Evolutionary conservation across 371 early-diverging fungal species (phyloP), one percentile per base, ranked within the genome.

Genomic region (Entomophthora muscae): DNA sequence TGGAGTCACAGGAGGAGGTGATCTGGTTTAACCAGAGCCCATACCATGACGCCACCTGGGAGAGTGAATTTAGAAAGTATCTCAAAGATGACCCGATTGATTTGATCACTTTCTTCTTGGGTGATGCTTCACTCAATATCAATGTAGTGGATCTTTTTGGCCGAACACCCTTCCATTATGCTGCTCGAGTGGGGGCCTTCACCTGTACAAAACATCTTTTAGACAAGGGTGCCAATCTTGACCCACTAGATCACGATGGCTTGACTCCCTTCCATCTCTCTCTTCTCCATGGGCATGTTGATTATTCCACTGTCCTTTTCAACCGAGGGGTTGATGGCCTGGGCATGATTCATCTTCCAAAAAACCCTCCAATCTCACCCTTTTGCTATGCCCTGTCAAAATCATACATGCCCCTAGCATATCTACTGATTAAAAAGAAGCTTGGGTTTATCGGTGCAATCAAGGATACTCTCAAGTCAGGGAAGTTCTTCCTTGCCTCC

Each of bases 91-190:
- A 83, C 68, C 82, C 81, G 17, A 75, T 83, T 24, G 79, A 80
- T 61, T 77, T 81, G 31, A 64, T 81, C 22, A 71, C 68, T 10
- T 78, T 71, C 53, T 63, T 81, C 12, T 61, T 71, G 0, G 51
- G 52, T 2, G 63, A 29, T 22, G 57, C 63, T 32, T 58, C 57
- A 1, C 21, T 74, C 0, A 53, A 70, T 12, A 71, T 68, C 53
- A 74, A 76, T 26, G n/a, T 1, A 67, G n/a, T n/a, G n/a, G n/a
- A n/a, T n/a, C n/a, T n/a, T n/a, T n/a, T n/a, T n/a, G n/a, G n/a
- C n/a, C n/a, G 82, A 32, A 78, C 77, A 0, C 78, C 82, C 10
- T 65, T 83, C 22, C 83, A 83, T 61, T 83, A 83, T 64, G 78
- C 82, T 22, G 81, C 78, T 7, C 63, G 72, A 52, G 68, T 74